Base-by-base conservation (phyloP, 2,329 filamentous ascomycete genomes). In the Lojkania enalia region DNA sequence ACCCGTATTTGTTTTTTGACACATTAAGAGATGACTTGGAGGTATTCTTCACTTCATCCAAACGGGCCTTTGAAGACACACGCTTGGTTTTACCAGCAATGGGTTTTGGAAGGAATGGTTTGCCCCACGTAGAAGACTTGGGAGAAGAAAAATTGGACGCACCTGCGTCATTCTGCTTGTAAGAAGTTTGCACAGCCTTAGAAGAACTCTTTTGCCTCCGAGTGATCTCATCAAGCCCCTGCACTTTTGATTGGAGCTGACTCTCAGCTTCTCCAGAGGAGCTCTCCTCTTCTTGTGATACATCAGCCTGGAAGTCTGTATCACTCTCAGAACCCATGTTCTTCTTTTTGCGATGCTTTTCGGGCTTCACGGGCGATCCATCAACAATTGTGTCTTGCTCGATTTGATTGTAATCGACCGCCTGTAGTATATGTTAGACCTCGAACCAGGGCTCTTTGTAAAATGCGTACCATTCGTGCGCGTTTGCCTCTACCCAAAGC, bases 401-500 rank as follows among this genome's bases (percentile, higher is more conserved):
- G 35, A 70, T 70, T 15, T 69, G 68, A 51, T 82, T 33, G 30
- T 33, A 82, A 54, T 79, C 73, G 31, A 82, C 62, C 42, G 56
- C 64, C 63, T 73, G 49, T 14, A 58, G 35, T 12, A 35, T 21
- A 32, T 44, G 19, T 64, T 39, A 63, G 56, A 33, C 11, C 16
- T 33, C 30, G 30, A 6, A 33, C 9, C n/a, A 33, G 16, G 30
- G 30, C 9, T 11, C 14, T 9, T 6, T 12, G 16, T 11, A 9
- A 6, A 33, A 16, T 19, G 54, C 75, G 69, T 69, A 81, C 78
- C 54, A 76, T 74, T 49, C 87, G 82, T 52, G 84, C 84, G 55
- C 94, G 82, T 52, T 89, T 88, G 29, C 94, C 94, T 48, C 94
- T 83, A 9, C 94, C 94, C 36, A 96, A 82, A n/a, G 82, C 82